Evolutionary conservation across 805 yeast species (phyloP).

Genomic region (Vanderwaltozyma polyspora): DNA sequence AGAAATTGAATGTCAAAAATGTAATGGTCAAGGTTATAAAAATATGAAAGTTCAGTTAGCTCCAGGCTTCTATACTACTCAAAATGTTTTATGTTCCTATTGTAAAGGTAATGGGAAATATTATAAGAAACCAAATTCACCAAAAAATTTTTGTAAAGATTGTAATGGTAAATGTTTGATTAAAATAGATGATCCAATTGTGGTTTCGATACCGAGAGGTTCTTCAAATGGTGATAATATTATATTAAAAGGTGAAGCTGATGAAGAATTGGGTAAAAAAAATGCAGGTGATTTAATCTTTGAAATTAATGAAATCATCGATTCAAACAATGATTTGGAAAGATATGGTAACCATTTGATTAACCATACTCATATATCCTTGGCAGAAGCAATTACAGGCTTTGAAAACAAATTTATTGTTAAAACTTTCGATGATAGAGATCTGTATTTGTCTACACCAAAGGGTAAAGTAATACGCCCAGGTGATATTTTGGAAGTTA

Average conservation of each 20-base stretch:
- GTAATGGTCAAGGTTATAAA: constrained; percentile 62
- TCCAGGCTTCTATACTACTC: constrained; percentile 64
- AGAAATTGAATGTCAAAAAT: constrained; percentile 48
- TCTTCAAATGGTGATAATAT: constrained; percentile 50
- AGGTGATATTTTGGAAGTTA: constrained; percentile 51
- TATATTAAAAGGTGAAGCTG: constrained; percentile 58
- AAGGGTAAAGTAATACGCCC: constrained; percentile 76
- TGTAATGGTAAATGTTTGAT: constrained; percentile 57
- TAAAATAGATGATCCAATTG: constrained; percentile 60
- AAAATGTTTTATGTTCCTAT: constrained; percentile 45
- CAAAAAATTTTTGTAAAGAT: constrained; percentile 62
- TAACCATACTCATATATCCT: constrained; percentile 46
- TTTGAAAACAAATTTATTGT: constrained; percentile 50
- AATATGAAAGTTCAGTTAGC: constrained; percentile 53
- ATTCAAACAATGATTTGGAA: constrained; percentile 31
- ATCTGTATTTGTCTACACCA: constrained; percentile 51
- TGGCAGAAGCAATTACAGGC: constrained; percentile 81
- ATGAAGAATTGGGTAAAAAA: constrained; percentile 55
- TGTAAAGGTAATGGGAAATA: constrained; percentile 66
- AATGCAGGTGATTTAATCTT: constrained; percentile 70
- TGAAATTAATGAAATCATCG: constrained; percentile 35
- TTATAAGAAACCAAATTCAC: constrained; percentile 13
- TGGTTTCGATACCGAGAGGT: constrained; percentile 69
- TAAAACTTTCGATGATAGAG: constrained; percentile 72
- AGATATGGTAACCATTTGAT: constrained; percentile 57